Percentiles rank a stretch among this genome's conserved stretches.
These are phyloP conservation scores for Fusarium domesticum DNA, from an alignment of 2,329 filamentous ascomycete species.

Conservation along the genomic window DNA sequence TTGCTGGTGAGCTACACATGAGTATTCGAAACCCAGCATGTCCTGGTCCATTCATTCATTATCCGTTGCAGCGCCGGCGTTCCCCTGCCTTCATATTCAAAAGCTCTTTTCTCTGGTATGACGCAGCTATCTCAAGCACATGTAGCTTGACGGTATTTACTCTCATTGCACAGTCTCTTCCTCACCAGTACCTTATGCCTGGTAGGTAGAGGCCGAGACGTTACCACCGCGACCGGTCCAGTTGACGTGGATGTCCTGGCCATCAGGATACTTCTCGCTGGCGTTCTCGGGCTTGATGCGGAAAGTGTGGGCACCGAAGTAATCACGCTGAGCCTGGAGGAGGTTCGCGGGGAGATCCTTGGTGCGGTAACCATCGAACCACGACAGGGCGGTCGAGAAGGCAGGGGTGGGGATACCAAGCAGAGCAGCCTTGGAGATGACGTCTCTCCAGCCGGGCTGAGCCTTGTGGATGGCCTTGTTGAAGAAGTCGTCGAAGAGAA, in stretches of 20 bases:
- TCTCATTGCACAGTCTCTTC: constrained; percentile 12
- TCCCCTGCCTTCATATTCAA: constrained; percentile 25
- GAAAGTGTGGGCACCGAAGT: constrained; percentile 97
- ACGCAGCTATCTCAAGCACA: constrained; percentile 22
- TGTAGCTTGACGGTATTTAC: constrained; percentile 23
- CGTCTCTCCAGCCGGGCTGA: constrained; percentile 87
- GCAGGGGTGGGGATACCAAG: constrained; percentile 95
- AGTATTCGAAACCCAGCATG: constrained; percentile 25
- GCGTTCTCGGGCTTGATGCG: constrained; percentile 77
- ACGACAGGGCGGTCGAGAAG: constrained; percentile 94
- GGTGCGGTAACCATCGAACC: constrained; percentile 98
- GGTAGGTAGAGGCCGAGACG: constrained; percentile 95
- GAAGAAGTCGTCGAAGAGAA: constrained; percentile 99
- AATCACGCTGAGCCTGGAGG: constrained; percentile 97
- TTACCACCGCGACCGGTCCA: constrained; percentile 98
- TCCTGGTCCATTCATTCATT: constrained; percentile 26
- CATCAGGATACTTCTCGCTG: constrained; percentile 75
- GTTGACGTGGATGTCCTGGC: constrained; percentile 96
- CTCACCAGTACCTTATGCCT: constrained; percentile 62
- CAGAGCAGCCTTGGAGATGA: constrained; percentile 85
- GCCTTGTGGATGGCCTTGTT: constrained; percentile 98
- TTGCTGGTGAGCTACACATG: constrained; percentile 17
- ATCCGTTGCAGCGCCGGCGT: constrained; percentile 25
- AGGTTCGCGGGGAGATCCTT: constrained; percentile 97
- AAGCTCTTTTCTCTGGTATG: constrained; percentile 13